Percentiles rank a stretch among this genome's conserved stretches.
Conservation (phyloP, 1,284 basidiomycete species). For the Trametes pubescens region DNA sequence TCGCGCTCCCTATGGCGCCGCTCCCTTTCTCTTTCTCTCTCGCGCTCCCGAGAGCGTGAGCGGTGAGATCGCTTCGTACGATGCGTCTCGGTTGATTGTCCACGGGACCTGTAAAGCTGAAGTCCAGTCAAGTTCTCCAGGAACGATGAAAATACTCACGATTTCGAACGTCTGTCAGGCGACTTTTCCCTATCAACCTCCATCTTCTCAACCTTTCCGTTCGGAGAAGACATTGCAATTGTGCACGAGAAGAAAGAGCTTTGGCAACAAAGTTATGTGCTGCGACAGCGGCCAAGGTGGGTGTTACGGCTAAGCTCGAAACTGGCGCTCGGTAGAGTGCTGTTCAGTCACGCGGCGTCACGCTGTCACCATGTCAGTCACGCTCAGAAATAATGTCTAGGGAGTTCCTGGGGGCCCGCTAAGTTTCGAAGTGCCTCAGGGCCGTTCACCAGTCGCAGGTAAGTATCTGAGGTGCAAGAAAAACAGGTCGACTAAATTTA, state of each 20-base stretch:
- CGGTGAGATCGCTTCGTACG: constrained; percentile 74
- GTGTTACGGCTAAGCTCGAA: constrained; percentile 13
- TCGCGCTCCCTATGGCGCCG: constrained; percentile 46
- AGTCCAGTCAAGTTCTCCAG: constrained; percentile 24
- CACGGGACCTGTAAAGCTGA: constrained; percentile 58
- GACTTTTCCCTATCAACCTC: constrained; percentile 64
- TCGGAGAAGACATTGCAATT: constrained; percentile 49
- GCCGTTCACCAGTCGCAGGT: too few species aligned
- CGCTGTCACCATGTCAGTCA: neutral
- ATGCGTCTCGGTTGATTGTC: constrained; percentile 76
- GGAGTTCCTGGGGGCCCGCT: neutral
- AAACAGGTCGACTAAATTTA: constrained; percentile 1
- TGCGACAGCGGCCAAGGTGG: constrained; percentile 6
- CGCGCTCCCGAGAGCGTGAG: constrained; percentile 58
- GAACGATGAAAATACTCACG: constrained; percentile 53
- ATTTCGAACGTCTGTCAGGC: constrained; percentile 61
- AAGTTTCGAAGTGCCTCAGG: too few species aligned
- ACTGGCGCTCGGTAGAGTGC: constrained; percentile 16
- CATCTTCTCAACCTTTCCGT: constrained; percentile 71
- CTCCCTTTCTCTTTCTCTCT: constrained; percentile 51
- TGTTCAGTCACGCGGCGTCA: constrained; percentile 14
- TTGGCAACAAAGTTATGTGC: neutral
- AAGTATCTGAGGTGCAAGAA: constrained; percentile 11
- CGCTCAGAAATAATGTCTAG: neutral
- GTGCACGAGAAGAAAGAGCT: neutral